Base-by-base conservation (phyloP, 371 early-diverging fungal genomes). In the Thermomucor indicae-seudaticae region DNA sequence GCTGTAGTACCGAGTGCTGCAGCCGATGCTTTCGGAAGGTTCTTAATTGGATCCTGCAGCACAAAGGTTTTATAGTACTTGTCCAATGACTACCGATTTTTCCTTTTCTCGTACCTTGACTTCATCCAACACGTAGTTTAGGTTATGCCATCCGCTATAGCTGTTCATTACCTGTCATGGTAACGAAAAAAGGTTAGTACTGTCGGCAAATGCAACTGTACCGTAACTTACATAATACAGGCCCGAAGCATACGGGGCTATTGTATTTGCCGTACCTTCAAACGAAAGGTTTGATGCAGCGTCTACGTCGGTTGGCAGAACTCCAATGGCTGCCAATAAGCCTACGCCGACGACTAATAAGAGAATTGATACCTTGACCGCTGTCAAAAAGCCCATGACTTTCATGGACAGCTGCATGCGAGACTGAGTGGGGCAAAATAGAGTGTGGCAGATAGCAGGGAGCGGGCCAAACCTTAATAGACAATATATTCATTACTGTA, bases 81-180 rank as follows among this genome's bases (percentile, higher is more conserved):
- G 11, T 37, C 14, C 5, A 37, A 3, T 16, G 19, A 37, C 37
- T 5, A 5, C 5, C 37, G 19, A 37, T 32, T 5, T 37, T 10
- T 19, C 37, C 10, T 5, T 10, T 37, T 37, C 10, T 3, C 14
- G 11, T 49, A 58, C 72, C 56, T 69, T 69, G n/a, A 73, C 62
- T 55, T 73, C 73, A 47, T 73, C 73, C 34, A 67, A 25, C 22
- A 69, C 51, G 24, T 50, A 64, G 23, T 69, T 64, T 1, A 73
- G 47, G 38, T 69, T 69, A 32, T 73, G 65, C 60, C 65, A 73
- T 0, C 73, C 73, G 29, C 70, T 65, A 20, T 69, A 73, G 6
- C 63, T 60, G 38, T 63, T 64, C 62, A 68, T 65, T 0, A 65
- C 61, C 70, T 70, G 44, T 2, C 22, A 47, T 30, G 19, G 11